Base-by-base conservation (phyloP, 352 stramenopile species). In the Phytophthora cryptogea region DNA sequence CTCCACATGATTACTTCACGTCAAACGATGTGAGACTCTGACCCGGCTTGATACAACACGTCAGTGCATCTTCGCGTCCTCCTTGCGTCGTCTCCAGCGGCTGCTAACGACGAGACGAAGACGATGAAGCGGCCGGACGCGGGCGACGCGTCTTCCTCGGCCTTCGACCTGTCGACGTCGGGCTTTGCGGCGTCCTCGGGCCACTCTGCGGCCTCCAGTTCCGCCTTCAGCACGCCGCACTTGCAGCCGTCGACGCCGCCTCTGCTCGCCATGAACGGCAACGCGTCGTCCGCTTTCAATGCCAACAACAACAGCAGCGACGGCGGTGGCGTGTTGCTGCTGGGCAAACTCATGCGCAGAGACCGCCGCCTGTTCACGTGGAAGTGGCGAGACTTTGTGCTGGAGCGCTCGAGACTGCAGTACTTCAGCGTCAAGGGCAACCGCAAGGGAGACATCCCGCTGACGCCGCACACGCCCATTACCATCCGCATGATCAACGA, bases 321-420 rank as follows among this genome's bases (percentile, higher is more conserved):
- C 26, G 58, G 58, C 47, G 58, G 62, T 13, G 71, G 73, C 60
- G 64, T 81, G 20, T 51, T 86, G 46, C 67, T 88, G 17, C 73
- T 87, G 8, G 82, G 82, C 48, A 89, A 88, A 62, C 74, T 94
- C 54, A 79, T 92, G 77, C 79, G 79, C 16, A 77, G 82, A 32
- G 82, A 92, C 63, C 82, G 85, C 14, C 86, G 78, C 32, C 77
- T 94, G 35, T 74, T 88, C 42, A 92, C 82, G 64, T 94, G 85
- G 85, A 94, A 94, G 48, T 89, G 80, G 78, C 79, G 85, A 48
- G 80, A 94, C 54, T 89, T 94, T 44, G 80, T 86, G 44, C 59
- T 94, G 35, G 82, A 94, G 59, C 74, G 77, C 51, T 64, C 72
- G 43, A 72, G 83, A 0, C 61, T 92, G 49, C 83, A 90, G 66